These are phyloP conservation scores for Niebla homalea DNA, from an alignment of 495 filamentous ascomycete genomes.

Conservation along the genomic window DNA sequence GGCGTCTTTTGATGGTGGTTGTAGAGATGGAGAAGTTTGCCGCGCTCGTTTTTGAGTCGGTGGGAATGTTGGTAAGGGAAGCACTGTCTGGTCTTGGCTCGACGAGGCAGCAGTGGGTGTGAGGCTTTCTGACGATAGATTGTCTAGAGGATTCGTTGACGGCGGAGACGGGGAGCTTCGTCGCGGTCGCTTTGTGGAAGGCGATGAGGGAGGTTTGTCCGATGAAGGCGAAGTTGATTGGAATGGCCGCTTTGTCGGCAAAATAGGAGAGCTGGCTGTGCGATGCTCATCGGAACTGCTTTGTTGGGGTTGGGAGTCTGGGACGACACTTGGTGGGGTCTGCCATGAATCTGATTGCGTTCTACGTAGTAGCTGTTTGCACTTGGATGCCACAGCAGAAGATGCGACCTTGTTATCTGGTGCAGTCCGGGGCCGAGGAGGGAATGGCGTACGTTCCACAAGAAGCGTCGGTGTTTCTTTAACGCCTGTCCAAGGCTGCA, in stretches of 20 bases:
- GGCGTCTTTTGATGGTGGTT: background rate
- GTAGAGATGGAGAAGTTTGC: background rate
- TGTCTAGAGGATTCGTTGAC: background rate
- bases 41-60: background rate
- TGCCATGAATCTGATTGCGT: constrained; percentile 29
- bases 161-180: constrained; percentile 3
- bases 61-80: background rate
- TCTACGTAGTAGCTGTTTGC: constrained; percentile 2
- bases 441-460: constrained; percentile 12
- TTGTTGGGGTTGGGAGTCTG: constrained; percentile 18
- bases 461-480: constrained; percentile 11
- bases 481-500: constrained; percentile 1
- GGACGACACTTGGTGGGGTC: constrained; percentile 34
- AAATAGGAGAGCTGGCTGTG: constrained; percentile 7
- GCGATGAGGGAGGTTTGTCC: constrained; percentile 1
- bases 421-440: constrained; percentile 5
- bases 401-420: background rate
- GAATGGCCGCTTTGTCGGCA: constrained; percentile 2
- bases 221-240: constrained; percentile 12
- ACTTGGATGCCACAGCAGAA: background rate
- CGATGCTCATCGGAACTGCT: background rate
- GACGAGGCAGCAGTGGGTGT: background rate
- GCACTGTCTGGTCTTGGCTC: background rate
- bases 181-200: constrained; percentile 7
- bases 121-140: background rate